A percentile compares a stretch with the other conserved stretches of the same genome.
Evolutionary conservation across 2,329 filamentous ascomycete genomes (phyloP).

Genomic region (Phyllosticta ampelicida): DNA sequence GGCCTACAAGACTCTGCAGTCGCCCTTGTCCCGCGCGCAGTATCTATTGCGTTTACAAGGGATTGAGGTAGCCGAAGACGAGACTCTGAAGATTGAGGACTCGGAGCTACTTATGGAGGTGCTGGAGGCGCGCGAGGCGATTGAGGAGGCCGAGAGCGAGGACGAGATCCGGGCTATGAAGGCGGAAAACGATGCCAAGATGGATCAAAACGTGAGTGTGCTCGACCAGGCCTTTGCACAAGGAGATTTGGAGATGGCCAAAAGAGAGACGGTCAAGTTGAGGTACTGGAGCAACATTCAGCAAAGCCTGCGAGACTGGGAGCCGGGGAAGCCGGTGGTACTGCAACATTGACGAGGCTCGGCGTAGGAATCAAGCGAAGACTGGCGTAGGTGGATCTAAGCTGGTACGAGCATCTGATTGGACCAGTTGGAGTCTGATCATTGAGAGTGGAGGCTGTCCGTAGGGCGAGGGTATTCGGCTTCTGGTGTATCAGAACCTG

Average conservation of each 20-base stretch:
- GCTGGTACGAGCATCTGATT: background rate
- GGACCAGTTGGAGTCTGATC: background rate
- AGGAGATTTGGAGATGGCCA: slow-evolving; percentile 57
- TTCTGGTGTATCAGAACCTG: no score
- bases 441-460: no score
- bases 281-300: slow-evolving; percentile 86
- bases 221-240: slow-evolving; percentile 55
- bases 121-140: slow-evolving; percentile 59
- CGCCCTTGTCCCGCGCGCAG: slow-evolving; percentile 74
- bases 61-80: slow-evolving; percentile 70
- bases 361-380: background rate
- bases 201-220: slow-evolving; percentile 49
- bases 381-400: background rate
- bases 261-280: slow-evolving; percentile 61
- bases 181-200: slow-evolving; percentile 55
- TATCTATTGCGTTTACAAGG: slow-evolving; percentile 66
- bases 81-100: slow-evolving; percentile 60
- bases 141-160: slow-evolving; percentile 47
- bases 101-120: slow-evolving; percentile 65
- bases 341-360: slow-evolving; percentile 38
- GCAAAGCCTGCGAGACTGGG: slow-evolving; percentile 73
- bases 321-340: slow-evolving; percentile 57
- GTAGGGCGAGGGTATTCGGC: no score
- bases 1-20: slow-evolving; percentile 74
- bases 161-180: slow-evolving; percentile 51